Evolutionary conservation across 371 early-diverging fungal genomes (phyloP), one percentile per base, ranked within the genome.

Genomic region (Mucor circinelloides): DNA sequence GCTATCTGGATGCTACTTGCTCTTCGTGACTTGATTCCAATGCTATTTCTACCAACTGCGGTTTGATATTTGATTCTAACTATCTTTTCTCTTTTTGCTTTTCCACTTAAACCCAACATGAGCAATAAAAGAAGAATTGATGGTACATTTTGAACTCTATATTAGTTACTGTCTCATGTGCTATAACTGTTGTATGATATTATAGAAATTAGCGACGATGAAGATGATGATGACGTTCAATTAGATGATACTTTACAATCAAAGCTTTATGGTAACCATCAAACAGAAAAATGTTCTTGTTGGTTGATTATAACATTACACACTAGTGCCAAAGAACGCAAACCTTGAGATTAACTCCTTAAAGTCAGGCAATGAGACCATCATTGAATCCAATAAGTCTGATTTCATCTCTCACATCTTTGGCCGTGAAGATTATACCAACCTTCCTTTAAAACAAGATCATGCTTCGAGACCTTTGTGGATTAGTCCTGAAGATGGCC

Each of bases 401-500:
- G 88, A 87, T 42, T 84, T 81, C 36, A 84, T 87, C 31, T 87
- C 88, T 7, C 82, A 86, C 50, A 87, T 87, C 42, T 91, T 93
- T 73, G 90, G 87, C 21, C 83, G 86, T 54, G 84, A 88, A 67
- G 93, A 94, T 73, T 94, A 90, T 67, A 91, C 91, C 21, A 81
- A 87, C 73, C 76, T 94, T 30, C 81, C 87, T 42, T 87, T 99
- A 56, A 99, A 99, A 79, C 84, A 88, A 15, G 95, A 98, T 79
- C 95, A 95, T 70, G 80, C 75, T 34, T 86, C 90, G 4, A 88
- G 96, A 30, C 99, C 99, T 25, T 81, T 99, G 38, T 99, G 97
- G 97, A 97, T 99, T 48, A 92, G 90, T 71, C 92, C 95, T 34
- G 93, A 95, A 64, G 89, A 90, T 75, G 97, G 95, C 10, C 87